A percentile compares a stretch with the other conserved stretches of the same genome.
Conservation (phyloP, 2,329 filamentous ascomycete species). For the Pyrenochaeta sp. region DNA sequence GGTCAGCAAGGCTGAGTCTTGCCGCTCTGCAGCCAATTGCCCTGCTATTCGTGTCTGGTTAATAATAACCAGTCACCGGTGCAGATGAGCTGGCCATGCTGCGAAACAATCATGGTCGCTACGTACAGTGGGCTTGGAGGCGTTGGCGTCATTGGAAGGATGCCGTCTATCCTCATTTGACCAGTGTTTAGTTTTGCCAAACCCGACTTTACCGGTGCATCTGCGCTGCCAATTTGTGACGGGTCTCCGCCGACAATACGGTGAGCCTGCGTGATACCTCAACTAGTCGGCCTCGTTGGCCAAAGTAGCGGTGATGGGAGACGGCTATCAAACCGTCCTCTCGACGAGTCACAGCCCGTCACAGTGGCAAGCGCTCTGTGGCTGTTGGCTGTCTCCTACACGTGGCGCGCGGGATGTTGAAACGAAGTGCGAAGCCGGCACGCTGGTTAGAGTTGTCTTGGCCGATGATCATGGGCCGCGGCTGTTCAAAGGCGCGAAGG, state of each 20-base stretch:
- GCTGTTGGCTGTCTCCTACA: conserved; percentile 24
- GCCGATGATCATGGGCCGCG: conserved; percentile 29
- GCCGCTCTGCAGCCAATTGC: conserved; percentile 1
- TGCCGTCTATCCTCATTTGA: conserved; percentile 22
- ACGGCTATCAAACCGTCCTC: conserved; percentile 17
- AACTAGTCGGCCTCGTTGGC: conserved; percentile 6
- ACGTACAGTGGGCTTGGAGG: conserved; percentile 9
- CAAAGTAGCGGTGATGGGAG: conserved; percentile 15
- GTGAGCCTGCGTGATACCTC: no score
- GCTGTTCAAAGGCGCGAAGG: conserved; percentile 24
- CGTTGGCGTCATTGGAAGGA: conserved; percentile 2
- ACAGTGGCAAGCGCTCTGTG: conserved; percentile 20
- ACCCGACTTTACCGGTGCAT: conserved; percentile 20
- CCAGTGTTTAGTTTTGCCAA: conserved; percentile 15
- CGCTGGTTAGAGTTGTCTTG: conserved; percentile 33
- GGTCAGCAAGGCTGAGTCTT: conserved; percentile 12
- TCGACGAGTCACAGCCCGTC: conserved; percentile 19
- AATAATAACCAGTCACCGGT: conserved; percentile 15
- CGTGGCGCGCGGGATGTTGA: conserved; percentile 38
- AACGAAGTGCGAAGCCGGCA: conserved; percentile 38
- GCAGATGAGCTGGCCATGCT: conserved; percentile 19
- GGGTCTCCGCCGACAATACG: conserved; percentile 10
- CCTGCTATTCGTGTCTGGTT: conserved; percentile 11
- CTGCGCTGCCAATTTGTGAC: conserved; percentile 17
- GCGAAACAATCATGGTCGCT: conserved; percentile 23